Evolutionary conservation across 2,329 filamentous ascomycete species (phyloP), one percentile per base, ranked within the genome.

Genomic region (Ceratocystis alfenasii): DNA sequence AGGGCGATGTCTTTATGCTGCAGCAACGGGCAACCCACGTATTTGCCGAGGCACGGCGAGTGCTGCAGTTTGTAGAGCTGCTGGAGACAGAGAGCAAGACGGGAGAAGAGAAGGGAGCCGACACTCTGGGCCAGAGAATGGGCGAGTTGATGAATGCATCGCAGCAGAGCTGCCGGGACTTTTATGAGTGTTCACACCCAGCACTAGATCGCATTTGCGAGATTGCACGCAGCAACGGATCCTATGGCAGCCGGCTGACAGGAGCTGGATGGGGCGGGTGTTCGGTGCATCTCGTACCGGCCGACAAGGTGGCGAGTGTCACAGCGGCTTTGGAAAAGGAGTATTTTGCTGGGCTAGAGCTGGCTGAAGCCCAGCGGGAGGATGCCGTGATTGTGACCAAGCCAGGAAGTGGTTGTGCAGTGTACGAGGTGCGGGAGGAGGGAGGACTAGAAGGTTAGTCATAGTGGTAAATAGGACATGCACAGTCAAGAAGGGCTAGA

Each of bases 261-360:
- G 94, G 94, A 48, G 94, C 94, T 0, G 94, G 94, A 2, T 99
- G 94, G 94, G 94, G 94, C 68, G 94, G 94, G 1, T 97, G 94
- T 77, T 94, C 85, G 68, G 93, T 99, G 67, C 94, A 99, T 77
- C 81, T 99, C 66, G 88, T 97, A 64, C 88, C 93, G 0, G 88
- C 85, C 67, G 83, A 90, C 72, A 93, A 88, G 75, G 88, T 96
- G 0, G 85, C 87, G 4, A 83, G 79, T 30, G 89, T 99, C 25
- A 90, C 83, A 74, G 80, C 83, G 71, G 89, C 89, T 4, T 85
- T 94, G 82, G 84, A 88, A 71, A 81, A 82, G 69, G 85, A 91
- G 73, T 99, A 97, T 74, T 97, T 95, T 75, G 78, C 81, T 66
- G 88, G 87, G 25, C 17, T 59, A 17, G 53, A 59, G 12, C n/a